Evolutionary conservation across 1,284 basidiomycete genomes (phyloP).

Genomic region (Macrocystidia cucumis): DNA sequence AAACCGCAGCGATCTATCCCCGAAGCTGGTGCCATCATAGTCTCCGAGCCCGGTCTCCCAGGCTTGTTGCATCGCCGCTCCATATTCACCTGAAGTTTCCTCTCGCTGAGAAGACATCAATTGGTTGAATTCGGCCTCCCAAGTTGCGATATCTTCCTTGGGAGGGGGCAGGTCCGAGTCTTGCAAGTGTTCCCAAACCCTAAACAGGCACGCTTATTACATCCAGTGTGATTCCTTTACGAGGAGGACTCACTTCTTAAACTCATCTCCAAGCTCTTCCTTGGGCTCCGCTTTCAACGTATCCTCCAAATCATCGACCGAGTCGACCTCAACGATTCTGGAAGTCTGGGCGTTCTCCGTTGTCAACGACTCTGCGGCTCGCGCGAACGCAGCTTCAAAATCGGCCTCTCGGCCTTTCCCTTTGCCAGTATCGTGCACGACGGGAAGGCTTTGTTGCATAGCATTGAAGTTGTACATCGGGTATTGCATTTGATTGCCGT

Average conservation of each 20-base stretch:
- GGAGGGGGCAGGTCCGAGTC: slow-evolving; percentile 49
- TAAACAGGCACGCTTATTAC: slow-evolving; percentile 20
- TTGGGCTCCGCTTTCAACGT: slow-evolving; percentile 23
- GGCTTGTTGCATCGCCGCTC: slow-evolving; percentile 48
- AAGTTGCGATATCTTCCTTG: slow-evolving; percentile 67
- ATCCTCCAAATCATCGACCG: slow-evolving; percentile 29
- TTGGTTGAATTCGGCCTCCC: slow-evolving; percentile 88
- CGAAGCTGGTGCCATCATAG: slow-evolving; percentile 27
- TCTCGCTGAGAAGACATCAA: slow-evolving; percentile 63
- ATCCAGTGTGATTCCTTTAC: no score
- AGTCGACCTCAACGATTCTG: slow-evolving; percentile 48
- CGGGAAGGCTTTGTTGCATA: not conserved
- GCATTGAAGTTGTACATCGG: slow-evolving; percentile 25
- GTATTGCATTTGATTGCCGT: slow-evolving; percentile 22
- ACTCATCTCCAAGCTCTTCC: slow-evolving; percentile 23
- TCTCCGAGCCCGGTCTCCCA: slow-evolving; percentile 52
- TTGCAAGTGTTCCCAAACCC: slow-evolving; percentile 53
- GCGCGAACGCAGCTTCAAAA: slow-evolving; percentile 72
- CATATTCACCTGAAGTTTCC: slow-evolving; percentile 55
- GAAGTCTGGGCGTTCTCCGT: slow-evolving; percentile 34
- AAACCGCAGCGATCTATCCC: slow-evolving; percentile 38
- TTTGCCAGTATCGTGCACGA: slow-evolving; percentile 47
- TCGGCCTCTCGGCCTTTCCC: slow-evolving; percentile 70
- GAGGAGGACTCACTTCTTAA: slow-evolving; percentile 29
- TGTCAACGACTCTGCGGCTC: slow-evolving; percentile 41